Base-by-base conservation (phyloP, 2,329 filamentous ascomycete genomes). In the Cladophialophora yegresii region DNA sequence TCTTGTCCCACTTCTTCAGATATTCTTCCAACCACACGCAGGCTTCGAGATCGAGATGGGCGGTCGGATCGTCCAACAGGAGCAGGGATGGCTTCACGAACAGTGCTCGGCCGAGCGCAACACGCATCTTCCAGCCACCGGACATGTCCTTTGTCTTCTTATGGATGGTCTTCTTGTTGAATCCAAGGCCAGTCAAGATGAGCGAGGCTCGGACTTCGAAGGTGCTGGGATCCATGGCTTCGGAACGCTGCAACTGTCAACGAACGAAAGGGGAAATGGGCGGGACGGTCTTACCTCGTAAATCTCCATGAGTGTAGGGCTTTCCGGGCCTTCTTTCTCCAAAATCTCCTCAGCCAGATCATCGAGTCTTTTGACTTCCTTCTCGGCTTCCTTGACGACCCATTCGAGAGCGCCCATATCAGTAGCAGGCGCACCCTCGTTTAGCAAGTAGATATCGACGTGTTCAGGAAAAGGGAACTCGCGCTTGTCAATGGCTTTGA, bases 131-230 rank as follows among this genome's bases (percentile, higher is more conserved):
- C 95, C 95, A 99, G 73, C 95, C 95, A 91, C 95, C 95, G 71
- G 95, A 99, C 96, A 99, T 99, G 79, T 99, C 96, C 87, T 98
- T 99, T 74, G 96, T 99, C 88, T 96, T 97, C 87, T 99, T 99
- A 80, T 96, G 84, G 76, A 99, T 98, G 62, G 96, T 99, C 72
- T 81, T 82, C 85, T 98, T 98, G 88, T 99, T 96, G 87, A 99
- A 99, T 71, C 95, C 95, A 65, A 99, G 90, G 92, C 95, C 95
- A 62, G 95, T 99, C 73, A 99, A 81, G 77, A 99, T 99, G 71
- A 97, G 88, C 62, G 93, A 96, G 67, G 95, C 95, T 76, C 95
- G 92, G 67, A 93, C 96, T 75, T 92, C 84, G 81, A 99, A 99
- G 58, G 96, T 99, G 43, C 92, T 96, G 54, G 95, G 95, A 75